These are phyloP conservation scores for Amborella trichopoda DNA, from an alignment of 164 flowering plant genomes.

Conservation along the genomic window DNA sequence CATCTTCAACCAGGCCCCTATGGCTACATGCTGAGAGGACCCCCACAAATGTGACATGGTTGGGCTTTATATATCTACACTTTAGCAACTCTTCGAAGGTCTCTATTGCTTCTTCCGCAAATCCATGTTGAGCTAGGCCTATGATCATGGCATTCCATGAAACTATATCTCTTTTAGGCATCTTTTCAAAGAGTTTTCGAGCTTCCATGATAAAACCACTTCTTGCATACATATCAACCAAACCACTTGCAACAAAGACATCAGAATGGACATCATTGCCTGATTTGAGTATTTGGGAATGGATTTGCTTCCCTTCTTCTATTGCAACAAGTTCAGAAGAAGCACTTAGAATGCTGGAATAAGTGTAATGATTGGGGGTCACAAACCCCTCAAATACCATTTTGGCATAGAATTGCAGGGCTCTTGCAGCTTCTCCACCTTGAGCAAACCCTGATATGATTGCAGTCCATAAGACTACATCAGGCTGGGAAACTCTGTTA, in stretches of 20 bases:
- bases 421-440: slow-evolving; percentile 11
- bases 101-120: slow-evolving; percentile 9
- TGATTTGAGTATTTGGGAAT: slow-evolving; percentile 18
- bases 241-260: slow-evolving; percentile 9
- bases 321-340: slow-evolving; percentile 14
- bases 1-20: slow-evolving; percentile 16
- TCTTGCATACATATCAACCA: slow-evolving; percentile 19
- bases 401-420: slow-evolving; percentile 10
- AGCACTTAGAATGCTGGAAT: slow-evolving; percentile 12
- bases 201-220: slow-evolving; percentile 18
- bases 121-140: slow-evolving; percentile 17
- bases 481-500: slow-evolving; percentile 7
- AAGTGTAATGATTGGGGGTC: slow-evolving; percentile 14
- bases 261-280: slow-evolving; percentile 1
- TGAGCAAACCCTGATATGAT: slow-evolving; percentile 14
- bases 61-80: slow-evolving; percentile 11
- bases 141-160: slow-evolving; percentile 22
- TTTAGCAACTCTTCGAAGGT: slow-evolving; percentile 9
- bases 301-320: slow-evolving; percentile 23
- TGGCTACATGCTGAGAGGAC: slow-evolving; percentile 23
- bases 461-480: slow-evolving; percentile 16
- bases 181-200: slow-evolving; percentile 12
- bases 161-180: slow-evolving; percentile 11
- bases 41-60: slow-evolving; percentile 15
- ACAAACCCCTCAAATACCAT: slow-evolving; percentile 11